These are phyloP conservation scores for Puccinia triticina DNA, from an alignment of 1,284 basidiomycete genomes.

Conservation along the genomic window DNA sequence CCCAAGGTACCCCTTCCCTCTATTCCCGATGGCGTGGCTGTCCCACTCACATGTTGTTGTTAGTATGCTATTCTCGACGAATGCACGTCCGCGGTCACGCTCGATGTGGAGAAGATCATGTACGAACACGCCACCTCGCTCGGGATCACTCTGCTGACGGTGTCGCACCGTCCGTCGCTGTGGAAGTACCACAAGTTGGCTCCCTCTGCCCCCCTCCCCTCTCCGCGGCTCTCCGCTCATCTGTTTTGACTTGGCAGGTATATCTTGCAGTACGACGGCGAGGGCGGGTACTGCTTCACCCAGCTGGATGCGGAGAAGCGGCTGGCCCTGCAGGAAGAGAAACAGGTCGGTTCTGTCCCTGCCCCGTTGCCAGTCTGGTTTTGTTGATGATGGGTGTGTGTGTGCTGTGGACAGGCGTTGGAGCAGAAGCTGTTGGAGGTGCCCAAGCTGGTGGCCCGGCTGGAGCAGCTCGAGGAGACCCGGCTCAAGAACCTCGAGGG, in stretches of 20 bases:
- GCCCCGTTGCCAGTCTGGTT: not conserved
- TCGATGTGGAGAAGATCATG: slow-evolving; percentile 90
- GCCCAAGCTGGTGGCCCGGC: slow-evolving; percentile 76
- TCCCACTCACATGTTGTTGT: not conserved
- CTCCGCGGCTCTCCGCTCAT: too few species aligned
- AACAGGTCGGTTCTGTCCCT: slow-evolving; percentile 68
- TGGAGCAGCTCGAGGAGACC: slow-evolving; percentile 69
- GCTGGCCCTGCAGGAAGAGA: slow-evolving; percentile 89
- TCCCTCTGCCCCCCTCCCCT: not conserved
- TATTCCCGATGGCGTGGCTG: slow-evolving; percentile 8
- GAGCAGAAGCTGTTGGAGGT: slow-evolving; percentile 79
- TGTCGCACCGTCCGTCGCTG: slow-evolving; percentile 70
- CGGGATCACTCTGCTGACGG: slow-evolving; percentile 60
- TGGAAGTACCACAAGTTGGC: slow-evolving; percentile 85
- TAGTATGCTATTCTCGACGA: slow-evolving; percentile 96
- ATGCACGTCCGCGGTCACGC: slow-evolving; percentile 89
- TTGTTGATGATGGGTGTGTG: not conserved
- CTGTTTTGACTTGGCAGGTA: not conserved
- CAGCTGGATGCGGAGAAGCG: slow-evolving; percentile 89
- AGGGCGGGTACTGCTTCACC: slow-evolving; percentile 71
- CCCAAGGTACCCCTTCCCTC: slow-evolving; percentile 70
- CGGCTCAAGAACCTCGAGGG: not conserved
- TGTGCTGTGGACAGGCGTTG: slow-evolving; percentile 61
- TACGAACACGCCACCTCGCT: slow-evolving; percentile 79
- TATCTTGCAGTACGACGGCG: slow-evolving; percentile 61